Evolutionary conservation across 2,329 filamentous ascomycete species (phyloP).

Genomic region (Periconia macrospinosa): DNA sequence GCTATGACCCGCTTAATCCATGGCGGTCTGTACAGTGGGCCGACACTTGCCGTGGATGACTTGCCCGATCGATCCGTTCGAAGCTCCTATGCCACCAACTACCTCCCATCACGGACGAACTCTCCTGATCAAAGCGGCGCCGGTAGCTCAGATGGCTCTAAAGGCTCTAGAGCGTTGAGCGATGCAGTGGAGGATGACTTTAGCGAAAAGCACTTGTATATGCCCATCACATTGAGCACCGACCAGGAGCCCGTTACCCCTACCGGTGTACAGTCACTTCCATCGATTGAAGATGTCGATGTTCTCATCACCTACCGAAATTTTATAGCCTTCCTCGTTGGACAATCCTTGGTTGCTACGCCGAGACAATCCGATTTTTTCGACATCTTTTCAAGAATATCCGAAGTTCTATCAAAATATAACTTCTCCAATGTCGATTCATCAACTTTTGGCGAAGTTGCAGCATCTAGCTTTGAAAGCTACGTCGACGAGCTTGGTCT

Average conservation of each 20-base stretch:
- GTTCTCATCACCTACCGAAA: conserved; percentile 63
- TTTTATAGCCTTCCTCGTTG: conserved; percentile 65
- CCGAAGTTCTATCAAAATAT: conserved; percentile 59
- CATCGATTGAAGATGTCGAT: conserved; percentile 55
- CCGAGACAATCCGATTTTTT: conserved; percentile 59
- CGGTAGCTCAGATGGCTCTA: conserved; percentile 48
- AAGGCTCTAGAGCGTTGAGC: conserved; percentile 51
- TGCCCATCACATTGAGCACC: conserved; percentile 60
- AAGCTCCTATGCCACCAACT: conserved; percentile 20
- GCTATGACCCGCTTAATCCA: conserved; percentile 59
- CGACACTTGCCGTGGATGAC: conserved; percentile 16
- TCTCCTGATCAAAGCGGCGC: conserved; percentile 36
- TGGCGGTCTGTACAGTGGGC: conserved; percentile 53
- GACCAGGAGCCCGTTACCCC: conserved; percentile 46
- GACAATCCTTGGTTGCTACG: conserved; percentile 63
- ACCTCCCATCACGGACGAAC: conserved; percentile 34
- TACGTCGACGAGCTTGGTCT: conserved; percentile 78
- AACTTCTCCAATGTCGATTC: conserved; percentile 65
- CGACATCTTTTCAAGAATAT: conserved; percentile 63
- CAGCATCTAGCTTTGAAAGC: conserved; percentile 66
- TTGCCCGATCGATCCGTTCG: conserved; percentile 23
- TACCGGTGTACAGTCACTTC: conserved; percentile 28
- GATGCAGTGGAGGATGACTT: conserved; percentile 52
- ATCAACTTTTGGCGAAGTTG: conserved; percentile 65
- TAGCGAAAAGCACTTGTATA: conserved; percentile 58